phyloP scores from a whole-genome alignment of 805 yeast genomes.

The Cyberlindnera suaveolens region DNA sequence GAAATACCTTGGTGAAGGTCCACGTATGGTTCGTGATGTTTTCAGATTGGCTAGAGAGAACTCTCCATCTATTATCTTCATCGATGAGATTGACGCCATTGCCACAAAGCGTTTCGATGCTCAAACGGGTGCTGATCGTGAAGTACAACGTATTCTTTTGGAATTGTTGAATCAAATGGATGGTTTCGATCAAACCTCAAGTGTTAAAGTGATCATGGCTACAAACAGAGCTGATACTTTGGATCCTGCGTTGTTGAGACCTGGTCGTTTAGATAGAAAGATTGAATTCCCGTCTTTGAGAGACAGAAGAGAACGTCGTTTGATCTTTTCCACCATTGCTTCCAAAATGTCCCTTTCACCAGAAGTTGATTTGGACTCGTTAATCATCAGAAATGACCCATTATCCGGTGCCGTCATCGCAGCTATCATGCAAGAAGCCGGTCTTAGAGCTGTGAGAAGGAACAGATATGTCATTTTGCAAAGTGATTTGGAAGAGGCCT shows the following conservation, averaged over 20 bases:
- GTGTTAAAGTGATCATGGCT: slow-evolving; percentile 98
- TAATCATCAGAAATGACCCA: slow-evolving; percentile 93
- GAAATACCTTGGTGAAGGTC: slow-evolving; percentile 98
- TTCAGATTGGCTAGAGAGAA: slow-evolving; percentile 96
- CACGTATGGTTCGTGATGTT: slow-evolving; percentile 98
- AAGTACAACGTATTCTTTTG: slow-evolving; percentile 94
- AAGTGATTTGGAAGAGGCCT: slow-evolving; percentile 96
- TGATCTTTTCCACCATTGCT: slow-evolving; percentile 92
- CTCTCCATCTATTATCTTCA: slow-evolving; percentile 93
- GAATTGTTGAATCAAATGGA: slow-evolving; percentile 98
- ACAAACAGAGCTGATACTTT: slow-evolving; percentile 99
- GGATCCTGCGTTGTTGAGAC: slow-evolving; percentile 96
- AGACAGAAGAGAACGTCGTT: slow-evolving; percentile 96
- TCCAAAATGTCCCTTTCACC: slow-evolving; percentile 98
- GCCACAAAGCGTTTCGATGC: slow-evolving; percentile 99
- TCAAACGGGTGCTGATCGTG: slow-evolving; percentile 99
- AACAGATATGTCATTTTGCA: slow-evolving; percentile 95
- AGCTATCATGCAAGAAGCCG: slow-evolving; percentile 99
- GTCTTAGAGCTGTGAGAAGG: slow-evolving; percentile 96
- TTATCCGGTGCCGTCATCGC: slow-evolving; percentile 96
- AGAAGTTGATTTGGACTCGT: slow-evolving; percentile 91
- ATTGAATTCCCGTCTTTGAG: slow-evolving; percentile 95
- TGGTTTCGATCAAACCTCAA: slow-evolving; percentile 93
- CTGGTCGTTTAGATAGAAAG: slow-evolving; percentile 97
- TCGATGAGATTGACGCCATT: slow-evolving; percentile 98